Evolutionary conservation across 2,329 filamentous ascomycete genomes (phyloP).

Genomic region (Hymenoscyphus fructigenus): DNA sequence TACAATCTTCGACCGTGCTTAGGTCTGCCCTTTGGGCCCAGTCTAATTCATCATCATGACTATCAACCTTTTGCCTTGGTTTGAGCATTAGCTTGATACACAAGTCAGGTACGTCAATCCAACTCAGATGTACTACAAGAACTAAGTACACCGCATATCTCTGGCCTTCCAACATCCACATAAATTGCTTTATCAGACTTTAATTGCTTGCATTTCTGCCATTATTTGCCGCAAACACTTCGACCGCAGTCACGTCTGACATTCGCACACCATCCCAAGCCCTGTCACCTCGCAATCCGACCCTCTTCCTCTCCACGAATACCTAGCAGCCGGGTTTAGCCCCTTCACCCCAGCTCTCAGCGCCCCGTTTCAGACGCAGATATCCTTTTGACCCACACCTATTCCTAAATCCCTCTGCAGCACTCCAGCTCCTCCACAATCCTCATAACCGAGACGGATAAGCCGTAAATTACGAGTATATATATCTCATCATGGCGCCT

Average conservation of each 20-base stretch:
- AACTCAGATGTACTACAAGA: not conserved
- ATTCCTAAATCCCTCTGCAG: slow-evolving; percentile 7
- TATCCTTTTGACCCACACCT: slow-evolving; percentile 12
- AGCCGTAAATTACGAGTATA: not conserved
- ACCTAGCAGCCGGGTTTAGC: slow-evolving; percentile 6
- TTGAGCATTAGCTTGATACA: not conserved
- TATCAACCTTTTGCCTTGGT: not conserved
- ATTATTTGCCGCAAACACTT: slow-evolving; percentile 3
- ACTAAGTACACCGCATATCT: not conserved
- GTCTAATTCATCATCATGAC: slow-evolving; percentile 3
- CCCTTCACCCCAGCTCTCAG: slow-evolving; percentile 2
- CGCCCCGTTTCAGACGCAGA: slow-evolving; percentile 13
- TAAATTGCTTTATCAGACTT: not conserved
- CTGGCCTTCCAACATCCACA: not conserved
- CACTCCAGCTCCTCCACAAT: slow-evolving; percentile 12
- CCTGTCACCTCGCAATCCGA: slow-evolving; percentile 1
- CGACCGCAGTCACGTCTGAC: not conserved
- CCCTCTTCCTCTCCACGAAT: slow-evolving; percentile 13
- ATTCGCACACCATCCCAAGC: not conserved
- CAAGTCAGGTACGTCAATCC: not conserved
- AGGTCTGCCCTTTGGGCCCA: not conserved
- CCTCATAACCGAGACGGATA: not conserved
- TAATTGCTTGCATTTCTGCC: not conserved
- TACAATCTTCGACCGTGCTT: not conserved
- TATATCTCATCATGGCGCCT: slow-evolving; percentile 23